Evolutionary conservation across 1,284 basidiomycete genomes (phyloP), one percentile per base, ranked within the genome.

Genomic region (Xerocomus cyaneibrunnescens): DNA sequence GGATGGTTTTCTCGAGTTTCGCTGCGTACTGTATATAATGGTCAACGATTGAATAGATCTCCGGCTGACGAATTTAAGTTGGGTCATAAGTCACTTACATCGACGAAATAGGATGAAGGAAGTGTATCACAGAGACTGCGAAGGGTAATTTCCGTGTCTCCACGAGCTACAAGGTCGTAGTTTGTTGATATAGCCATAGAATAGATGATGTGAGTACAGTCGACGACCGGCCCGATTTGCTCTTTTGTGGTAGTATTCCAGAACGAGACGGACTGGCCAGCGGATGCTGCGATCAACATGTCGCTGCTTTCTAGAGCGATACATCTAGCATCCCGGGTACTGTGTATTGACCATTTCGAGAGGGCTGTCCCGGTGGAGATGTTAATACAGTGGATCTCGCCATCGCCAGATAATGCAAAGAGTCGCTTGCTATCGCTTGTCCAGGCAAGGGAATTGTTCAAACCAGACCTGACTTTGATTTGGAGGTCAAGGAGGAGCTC

Each of bases 231-330:
- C 8, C 42, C 38, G 6, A 52, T 22, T 32, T 39, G 35, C 25
- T 40, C 0, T 8, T 45, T 21, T 2, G 50, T 46, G 1, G 17
- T 5, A 12, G 37, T 46, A 13, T 54, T 35, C 51, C 52, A 54
- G 14, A 42, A 54, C 3, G 51, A 54, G 6, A 54, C 21, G 0
- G 30, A 41, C 1, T 42, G 25, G 4, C 1, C 3, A 0, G 16
- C 32, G 2, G 27, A 46, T 9, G 19, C 49, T 1, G 34, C 53
- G 12, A 58, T 21, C 16, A 58, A 47, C n/a, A 6, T 5, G 7
- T 19, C 54, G 5, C 57, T 36, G 2, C 23, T 27, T 6, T 40
- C 44, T 7, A 59, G 13, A 3, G 37, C 19, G 7, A 58, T 54
- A 23, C 54, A 57, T 6, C 10, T 6, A 3, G 3, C 23, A 2